These are phyloP conservation scores for Carex arenaria DNA, from an alignment of 202 grass and related monocot species.

Conservation along the genomic window DNA sequence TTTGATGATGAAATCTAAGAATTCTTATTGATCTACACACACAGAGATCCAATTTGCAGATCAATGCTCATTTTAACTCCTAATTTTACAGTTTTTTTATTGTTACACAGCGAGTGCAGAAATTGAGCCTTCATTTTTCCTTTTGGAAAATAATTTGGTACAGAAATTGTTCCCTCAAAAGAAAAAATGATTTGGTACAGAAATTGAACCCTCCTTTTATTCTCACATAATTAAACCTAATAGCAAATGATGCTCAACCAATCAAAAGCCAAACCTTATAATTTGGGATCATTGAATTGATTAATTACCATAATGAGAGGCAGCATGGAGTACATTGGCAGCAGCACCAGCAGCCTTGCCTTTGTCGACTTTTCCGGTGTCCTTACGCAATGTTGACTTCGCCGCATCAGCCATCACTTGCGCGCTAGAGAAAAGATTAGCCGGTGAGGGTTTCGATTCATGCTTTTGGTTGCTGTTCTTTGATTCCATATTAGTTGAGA, in stretches of 20 bases:
- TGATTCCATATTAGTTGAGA: background rate
- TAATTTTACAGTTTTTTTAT: background rate
- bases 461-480: slow-evolving; percentile 13
- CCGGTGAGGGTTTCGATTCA: background rate
- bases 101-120: no score
- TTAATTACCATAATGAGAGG: slow-evolving; percentile 54
- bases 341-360: slow-evolving; percentile 48
- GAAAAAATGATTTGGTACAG: background rate
- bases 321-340: slow-evolving; percentile 60
- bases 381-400: slow-evolving; percentile 46
- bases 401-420: slow-evolving; percentile 63
- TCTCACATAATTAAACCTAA: background rate
- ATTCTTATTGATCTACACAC: background rate
- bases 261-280: slow-evolving; percentile 4
- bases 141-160: background rate
- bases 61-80: background rate
- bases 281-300: background rate
- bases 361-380: slow-evolving; percentile 76
- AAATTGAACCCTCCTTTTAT: background rate
- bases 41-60: background rate
- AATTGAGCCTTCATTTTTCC: background rate
- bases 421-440: slow-evolving; percentile 55
- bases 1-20: background rate
- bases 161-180: background rate
- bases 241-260: background rate